These are phyloP conservation scores for Fraxinus latifolia DNA, from an alignment of 305 asterid species.

Conservation along the genomic window DNA sequence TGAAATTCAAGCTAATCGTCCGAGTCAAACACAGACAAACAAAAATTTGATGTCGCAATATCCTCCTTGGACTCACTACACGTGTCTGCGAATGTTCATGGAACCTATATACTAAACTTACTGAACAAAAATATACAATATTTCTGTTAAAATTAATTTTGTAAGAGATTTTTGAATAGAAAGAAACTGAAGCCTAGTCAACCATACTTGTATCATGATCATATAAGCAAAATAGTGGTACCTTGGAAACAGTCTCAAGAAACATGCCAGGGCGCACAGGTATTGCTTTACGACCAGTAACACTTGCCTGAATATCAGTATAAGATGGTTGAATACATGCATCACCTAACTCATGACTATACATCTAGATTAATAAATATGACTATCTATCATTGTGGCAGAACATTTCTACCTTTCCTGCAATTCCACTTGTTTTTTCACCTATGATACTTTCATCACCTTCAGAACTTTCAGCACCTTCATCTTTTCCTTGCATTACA, in stretches of 20 bases:
- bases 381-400: neutral
- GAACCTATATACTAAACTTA: neutral
- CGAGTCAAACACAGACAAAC: neutral
- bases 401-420: constrained; percentile 65
- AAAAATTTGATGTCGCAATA: constrained; percentile 1
- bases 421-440: constrained; percentile 49
- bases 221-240: constrained; percentile 27
- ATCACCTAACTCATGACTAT: neutral
- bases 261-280: constrained; percentile 99
- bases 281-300: constrained; percentile 61
- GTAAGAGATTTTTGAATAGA: constrained; percentile 7
- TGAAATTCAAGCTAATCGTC: neutral
- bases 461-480: constrained; percentile 58
- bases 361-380: constrained; percentile 6
- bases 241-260: constrained; percentile 96
- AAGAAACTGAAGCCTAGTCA: neutral
- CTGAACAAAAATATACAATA: neutral
- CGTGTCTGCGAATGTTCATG: neutral
- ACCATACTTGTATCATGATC: neutral
- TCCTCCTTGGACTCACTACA: neutral
- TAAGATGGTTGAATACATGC: constrained; percentile 29
- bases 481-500: constrained; percentile 84
- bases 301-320: constrained; percentile 66
- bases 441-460: constrained; percentile 32
- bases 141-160: neutral